Evolutionary conservation across 768 basidiomycete species (phyloP).

Genomic region (Boletus speciosus): DNA sequence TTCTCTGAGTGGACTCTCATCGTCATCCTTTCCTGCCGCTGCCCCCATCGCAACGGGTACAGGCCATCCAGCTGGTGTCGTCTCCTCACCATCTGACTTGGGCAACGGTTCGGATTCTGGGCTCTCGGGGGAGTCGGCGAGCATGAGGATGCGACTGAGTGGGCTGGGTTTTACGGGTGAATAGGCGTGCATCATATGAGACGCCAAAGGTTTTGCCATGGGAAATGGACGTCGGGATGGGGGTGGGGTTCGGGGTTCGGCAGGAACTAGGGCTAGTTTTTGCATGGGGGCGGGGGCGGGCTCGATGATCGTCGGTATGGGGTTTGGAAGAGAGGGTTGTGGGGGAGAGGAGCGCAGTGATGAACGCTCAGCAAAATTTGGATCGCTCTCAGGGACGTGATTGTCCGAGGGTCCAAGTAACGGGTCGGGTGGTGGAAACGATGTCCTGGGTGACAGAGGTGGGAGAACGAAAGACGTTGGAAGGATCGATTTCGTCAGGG

Average conservation of each 20-base stretch:
- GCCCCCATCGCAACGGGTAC: conserved; percentile 7
- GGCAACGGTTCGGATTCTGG: conserved; percentile 19
- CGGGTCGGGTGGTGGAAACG: conserved; percentile 46
- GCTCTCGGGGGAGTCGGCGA: conserved; percentile 56
- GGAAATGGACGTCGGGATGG: conserved; percentile 54
- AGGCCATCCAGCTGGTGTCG: conserved; percentile 25
- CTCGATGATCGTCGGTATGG: conserved; percentile 21
- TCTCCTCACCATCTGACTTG: conserved; percentile 17
- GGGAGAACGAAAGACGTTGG: conserved; percentile 75
- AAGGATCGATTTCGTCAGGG: conserved; percentile 46
- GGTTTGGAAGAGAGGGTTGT: conserved; percentile 4
- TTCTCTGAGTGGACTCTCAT: conserved; percentile 54
- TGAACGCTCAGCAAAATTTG: not conserved
- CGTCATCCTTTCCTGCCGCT: conserved; percentile 37
- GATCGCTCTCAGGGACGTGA: conserved; percentile 16
- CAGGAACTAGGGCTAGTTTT: not conserved
- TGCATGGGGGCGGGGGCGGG: conserved; percentile 9
- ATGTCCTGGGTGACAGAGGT: conserved; percentile 69
- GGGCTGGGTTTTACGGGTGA: conserved; percentile 80
- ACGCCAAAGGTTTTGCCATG: conserved; percentile 65
- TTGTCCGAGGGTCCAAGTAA: conserved; percentile 28
- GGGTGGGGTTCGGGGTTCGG: conserved; percentile 21
- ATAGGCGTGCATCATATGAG: conserved; percentile 75
- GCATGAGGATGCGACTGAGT: conserved; percentile 72
- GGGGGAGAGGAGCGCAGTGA: not conserved